Conservation (phyloP, 768 basidiomycete species). For the Hortiboletus campestris region DNA sequence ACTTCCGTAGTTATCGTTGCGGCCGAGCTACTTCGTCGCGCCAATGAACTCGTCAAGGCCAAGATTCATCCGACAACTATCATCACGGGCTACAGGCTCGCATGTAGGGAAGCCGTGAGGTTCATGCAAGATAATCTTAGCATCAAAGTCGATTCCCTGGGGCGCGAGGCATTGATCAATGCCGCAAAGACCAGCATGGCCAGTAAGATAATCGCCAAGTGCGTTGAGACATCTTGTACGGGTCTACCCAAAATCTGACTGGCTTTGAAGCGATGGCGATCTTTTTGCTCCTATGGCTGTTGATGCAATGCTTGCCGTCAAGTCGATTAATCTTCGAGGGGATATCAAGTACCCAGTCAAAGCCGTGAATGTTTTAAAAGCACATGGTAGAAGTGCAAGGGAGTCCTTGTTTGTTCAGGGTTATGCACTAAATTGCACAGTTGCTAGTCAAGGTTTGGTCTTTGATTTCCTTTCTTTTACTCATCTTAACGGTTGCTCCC, state of each 20-base stretch:
- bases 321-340: slow-evolving; percentile 88
- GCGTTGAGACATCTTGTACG: slow-evolving; percentile 35
- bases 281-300: slow-evolving; percentile 98
- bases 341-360: slow-evolving; percentile 99
- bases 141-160: slow-evolving; percentile 90
- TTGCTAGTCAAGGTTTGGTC: slow-evolving; percentile 92
- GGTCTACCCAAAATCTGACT: neutral
- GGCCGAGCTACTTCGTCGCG: slow-evolving; percentile 93
- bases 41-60: slow-evolving; percentile 96
- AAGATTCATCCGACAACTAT: slow-evolving; percentile 99
- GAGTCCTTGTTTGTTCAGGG: slow-evolving; percentile 95
- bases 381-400: slow-evolving; percentile 92
- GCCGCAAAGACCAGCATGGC: slow-evolving; percentile 98
- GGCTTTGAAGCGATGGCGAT: slow-evolving; percentile 78
- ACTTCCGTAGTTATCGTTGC: slow-evolving; percentile 98
- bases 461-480: neutral
- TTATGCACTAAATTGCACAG: slow-evolving; percentile 97
- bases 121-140: slow-evolving; percentile 98
- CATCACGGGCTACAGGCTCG: slow-evolving; percentile 96
- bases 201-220: slow-evolving; percentile 98
- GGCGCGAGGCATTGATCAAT: slow-evolving; percentile 89
- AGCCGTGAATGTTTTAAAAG: slow-evolving; percentile 97
- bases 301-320: slow-evolving; percentile 97
- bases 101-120: slow-evolving; percentile 95
- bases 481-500: slow-evolving; percentile 2